These are phyloP conservation scores for Eimeria zaria DNA, from an alignment of 169 alveolate genomes.

Conservation along the genomic window DNA sequence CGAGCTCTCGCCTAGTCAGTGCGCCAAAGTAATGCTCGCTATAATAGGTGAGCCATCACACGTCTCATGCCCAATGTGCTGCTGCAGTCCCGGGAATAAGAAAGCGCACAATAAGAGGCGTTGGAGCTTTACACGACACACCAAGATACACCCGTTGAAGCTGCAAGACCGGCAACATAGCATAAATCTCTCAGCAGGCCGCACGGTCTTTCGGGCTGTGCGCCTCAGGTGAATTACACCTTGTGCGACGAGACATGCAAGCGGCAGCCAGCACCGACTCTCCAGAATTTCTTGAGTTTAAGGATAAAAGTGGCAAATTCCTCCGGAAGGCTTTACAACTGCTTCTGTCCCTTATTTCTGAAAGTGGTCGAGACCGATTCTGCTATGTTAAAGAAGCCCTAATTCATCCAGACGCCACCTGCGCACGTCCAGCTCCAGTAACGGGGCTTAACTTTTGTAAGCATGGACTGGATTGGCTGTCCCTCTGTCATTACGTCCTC, in stretches of 20 bases:
- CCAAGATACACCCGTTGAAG: not conserved
- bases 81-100: not conserved
- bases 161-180: not conserved
- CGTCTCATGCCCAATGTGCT: not conserved
- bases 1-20: conserved; percentile 30
- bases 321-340: conserved; percentile 39
- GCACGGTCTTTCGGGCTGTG: not conserved
- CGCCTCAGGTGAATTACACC: conserved; percentile 66
- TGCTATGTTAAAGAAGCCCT: conserved; percentile 80
- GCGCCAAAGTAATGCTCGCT: conserved; percentile 74
- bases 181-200: not conserved
- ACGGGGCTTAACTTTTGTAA: not conserved
- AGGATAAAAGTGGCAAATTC: conserved; percentile 49
- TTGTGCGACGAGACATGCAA: conserved; percentile 71
- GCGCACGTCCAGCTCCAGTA: conserved; percentile 74
- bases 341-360: conserved; percentile 68
- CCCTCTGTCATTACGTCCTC: not conserved
- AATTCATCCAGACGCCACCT: conserved; percentile 79
- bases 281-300: conserved; percentile 67
- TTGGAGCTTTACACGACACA: not conserved
- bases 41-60: conserved; percentile 31
- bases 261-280: conserved; percentile 45
- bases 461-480: not conserved
- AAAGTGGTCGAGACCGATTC: conserved; percentile 81
- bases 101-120: not conserved